Evolutionary conservation across 2,329 filamentous ascomycete genomes (phyloP).

Genomic region (Hypoxylon sp.): DNA sequence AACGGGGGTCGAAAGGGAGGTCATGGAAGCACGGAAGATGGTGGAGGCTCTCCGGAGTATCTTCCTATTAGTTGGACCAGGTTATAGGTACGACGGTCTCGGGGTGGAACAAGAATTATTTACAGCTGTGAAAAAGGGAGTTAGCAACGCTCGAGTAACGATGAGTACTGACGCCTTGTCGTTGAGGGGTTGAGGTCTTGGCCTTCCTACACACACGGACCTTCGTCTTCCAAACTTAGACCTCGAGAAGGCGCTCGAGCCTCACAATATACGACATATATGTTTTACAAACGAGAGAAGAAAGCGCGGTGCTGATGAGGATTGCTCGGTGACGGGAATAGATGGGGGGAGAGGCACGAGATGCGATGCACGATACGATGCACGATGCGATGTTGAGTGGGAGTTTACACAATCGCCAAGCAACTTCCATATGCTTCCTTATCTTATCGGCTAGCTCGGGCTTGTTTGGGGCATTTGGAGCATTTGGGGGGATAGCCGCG

Average conservation of each 20-base stretch:
- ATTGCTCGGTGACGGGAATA: slow-evolving; percentile 9
- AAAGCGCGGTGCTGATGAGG: slow-evolving; percentile 12
- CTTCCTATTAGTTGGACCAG: slow-evolving; percentile 7
- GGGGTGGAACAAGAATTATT: background rate
- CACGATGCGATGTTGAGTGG: slow-evolving; percentile 11
- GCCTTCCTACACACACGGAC: slow-evolving; percentile 9
- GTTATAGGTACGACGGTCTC: background rate
- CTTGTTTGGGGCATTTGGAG: background rate
- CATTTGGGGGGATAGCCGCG: slow-evolving; percentile 15
- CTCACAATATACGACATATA: slow-evolving; percentile 15
- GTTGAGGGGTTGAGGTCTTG: slow-evolving; percentile 30
- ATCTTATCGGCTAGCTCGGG: slow-evolving; percentile 43
- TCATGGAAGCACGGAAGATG: slow-evolving; percentile 26
- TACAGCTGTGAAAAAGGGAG: slow-evolving; percentile 10
- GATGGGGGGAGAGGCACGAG: slow-evolving; percentile 19
- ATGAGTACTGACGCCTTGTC: slow-evolving; percentile 2
- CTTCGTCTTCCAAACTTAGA: slow-evolving; percentile 22
- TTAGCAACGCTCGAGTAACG: slow-evolving; percentile 22
- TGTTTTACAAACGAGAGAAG: slow-evolving; percentile 5
- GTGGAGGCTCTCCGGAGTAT: background rate
- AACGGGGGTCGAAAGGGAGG: slow-evolving; percentile 14
- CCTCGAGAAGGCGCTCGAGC: background rate
- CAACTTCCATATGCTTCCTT: slow-evolving; percentile 29
- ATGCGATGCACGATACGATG: slow-evolving; percentile 7
- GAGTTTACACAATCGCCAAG: slow-evolving; percentile 40